Evolutionary conservation across 2,329 filamentous ascomycete species (phyloP), one percentile per base, ranked within the genome.

Genomic region (Penicillium sp.): DNA sequence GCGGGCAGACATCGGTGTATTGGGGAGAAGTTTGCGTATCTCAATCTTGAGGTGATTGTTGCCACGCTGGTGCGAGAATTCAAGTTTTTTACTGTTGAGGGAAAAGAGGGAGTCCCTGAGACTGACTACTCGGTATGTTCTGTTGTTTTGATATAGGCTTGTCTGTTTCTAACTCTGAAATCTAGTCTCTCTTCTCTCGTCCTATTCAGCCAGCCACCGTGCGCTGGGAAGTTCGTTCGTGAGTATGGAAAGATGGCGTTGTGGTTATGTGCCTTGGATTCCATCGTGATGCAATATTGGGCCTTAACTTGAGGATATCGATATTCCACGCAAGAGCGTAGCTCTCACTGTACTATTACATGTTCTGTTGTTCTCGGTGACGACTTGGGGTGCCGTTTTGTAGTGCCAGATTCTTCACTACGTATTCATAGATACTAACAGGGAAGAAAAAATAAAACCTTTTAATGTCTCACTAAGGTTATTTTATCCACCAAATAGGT

Each of bases 21-120:
- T 55, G 88, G 88, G 16, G 88, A 91, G 75, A 87, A 89, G 68
- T 91, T 90, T 69, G 87, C 88, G 0, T 90, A 90, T 63, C 72
- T 88, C 43, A 88, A 91, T 66, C 69, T 91, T 40, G 80, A 81
- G 14, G 84, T 84, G 8, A 89, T 91, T 56, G 72, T 90, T 22
- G 80, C 81, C 0, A 84, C 81, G 0, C 70, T 90, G 56, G 81
- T 90, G 9, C 76, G 86, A 10, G 75, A 84, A 45, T 82, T 90
- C 66, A 83, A 80, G 67, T 77, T 90, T 43, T 74, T 68, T 45
- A 87, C 86, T 43, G 60, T 82, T 5, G 80, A 84, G 50, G 85
- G 82, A 0, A 79, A 74, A 56, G 76, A 76, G 50, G 76, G 77
- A 0, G 81, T 90, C 36, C 82, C 87, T 1, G 79, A 74, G 16